Conservation (phyloP, 768 basidiomycete species). For the Suillus hirtellus region DNA sequence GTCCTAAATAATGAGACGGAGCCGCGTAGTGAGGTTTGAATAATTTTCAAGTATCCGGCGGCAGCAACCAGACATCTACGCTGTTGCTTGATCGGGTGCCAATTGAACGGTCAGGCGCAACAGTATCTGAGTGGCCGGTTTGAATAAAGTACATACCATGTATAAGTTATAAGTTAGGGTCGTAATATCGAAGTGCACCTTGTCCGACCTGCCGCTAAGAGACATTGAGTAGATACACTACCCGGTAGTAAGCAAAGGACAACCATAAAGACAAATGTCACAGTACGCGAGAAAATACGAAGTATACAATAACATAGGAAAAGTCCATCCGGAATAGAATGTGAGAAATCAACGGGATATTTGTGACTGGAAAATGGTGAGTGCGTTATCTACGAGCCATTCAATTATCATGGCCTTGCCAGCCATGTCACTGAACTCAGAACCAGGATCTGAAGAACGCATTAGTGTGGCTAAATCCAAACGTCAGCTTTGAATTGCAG, state of each 20-base stretch:
- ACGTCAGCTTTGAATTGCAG: slow-evolving; percentile 10
- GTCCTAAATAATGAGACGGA: background rate
- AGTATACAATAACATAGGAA: slow-evolving; percentile 32
- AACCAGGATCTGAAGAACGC: slow-evolving; percentile 80
- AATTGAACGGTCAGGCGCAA: background rate
- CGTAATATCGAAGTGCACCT: background rate
- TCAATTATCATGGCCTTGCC: slow-evolving; percentile 92
- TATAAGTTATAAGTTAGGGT: background rate
- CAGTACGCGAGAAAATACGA: slow-evolving; percentile 13
- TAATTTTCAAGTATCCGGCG: background rate
- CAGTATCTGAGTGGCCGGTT: background rate
- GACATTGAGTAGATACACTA: background rate
- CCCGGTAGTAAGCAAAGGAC: background rate
- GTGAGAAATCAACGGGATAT: slow-evolving; percentile 16
- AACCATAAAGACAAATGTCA: background rate
- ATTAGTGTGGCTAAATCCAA: slow-evolving; percentile 81
- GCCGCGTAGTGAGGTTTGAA: background rate
- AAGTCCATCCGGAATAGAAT: slow-evolving; percentile 12
- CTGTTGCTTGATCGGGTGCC: background rate
- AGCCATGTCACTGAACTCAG: slow-evolving; percentile 98
- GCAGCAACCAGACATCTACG: background rate
- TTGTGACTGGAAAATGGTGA: slow-evolving; percentile 42
- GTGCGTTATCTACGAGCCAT: slow-evolving; percentile 92
- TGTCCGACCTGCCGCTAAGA: background rate
- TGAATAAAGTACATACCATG: background rate